These are phyloP conservation scores for Fusarium tanahbumbuense DNA, from an alignment of 2,329 filamentous ascomycete species.

Conservation along the genomic window DNA sequence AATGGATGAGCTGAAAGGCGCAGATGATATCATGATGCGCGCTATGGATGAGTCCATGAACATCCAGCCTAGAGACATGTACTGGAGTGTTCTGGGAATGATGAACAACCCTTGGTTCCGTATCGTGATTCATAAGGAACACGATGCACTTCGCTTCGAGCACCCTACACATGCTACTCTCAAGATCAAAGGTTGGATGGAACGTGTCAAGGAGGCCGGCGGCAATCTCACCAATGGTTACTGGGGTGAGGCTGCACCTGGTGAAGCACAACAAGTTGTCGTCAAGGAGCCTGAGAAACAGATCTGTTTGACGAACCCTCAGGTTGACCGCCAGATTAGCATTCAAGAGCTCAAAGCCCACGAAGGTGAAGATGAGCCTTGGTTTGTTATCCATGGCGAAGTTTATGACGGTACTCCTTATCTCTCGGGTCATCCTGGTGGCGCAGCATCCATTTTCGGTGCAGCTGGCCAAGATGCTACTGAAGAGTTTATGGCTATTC, in stretches of 20 bases:
- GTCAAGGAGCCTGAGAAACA: slow-evolving; percentile 68
- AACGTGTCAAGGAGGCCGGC: slow-evolving; percentile 83
- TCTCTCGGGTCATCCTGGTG: slow-evolving; percentile 85
- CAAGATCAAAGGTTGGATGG: slow-evolving; percentile 91
- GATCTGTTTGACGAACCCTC: slow-evolving; percentile 81
- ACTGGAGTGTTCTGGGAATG: slow-evolving; percentile 95
- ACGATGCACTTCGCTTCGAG: slow-evolving; percentile 75
- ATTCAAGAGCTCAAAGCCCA: slow-evolving; percentile 79
- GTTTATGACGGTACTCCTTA: slow-evolving; percentile 89
- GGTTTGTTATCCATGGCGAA: slow-evolving; percentile 90
- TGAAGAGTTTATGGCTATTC: slow-evolving; percentile 92
- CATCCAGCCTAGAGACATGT: slow-evolving; percentile 90
- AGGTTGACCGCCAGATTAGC: slow-evolving; percentile 70
- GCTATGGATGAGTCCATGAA: slow-evolving; percentile 93
- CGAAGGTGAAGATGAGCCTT: slow-evolving; percentile 72
- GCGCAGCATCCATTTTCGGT: slow-evolving; percentile 83
- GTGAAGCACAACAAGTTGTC: slow-evolving; percentile 57
- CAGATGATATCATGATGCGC: slow-evolving; percentile 81
- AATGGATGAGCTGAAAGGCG: slow-evolving; percentile 68
- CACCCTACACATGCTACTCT: slow-evolving; percentile 87
- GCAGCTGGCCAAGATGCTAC: slow-evolving; percentile 85
- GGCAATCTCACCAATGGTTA: slow-evolving; percentile 83
- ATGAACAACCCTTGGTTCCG: slow-evolving; percentile 98
- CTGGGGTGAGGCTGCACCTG: slow-evolving; percentile 80
- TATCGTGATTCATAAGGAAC: slow-evolving; percentile 78